Evolutionary conservation across 768 basidiomycete genomes (phyloP).

Genomic region (Tricholoma sp.): DNA sequence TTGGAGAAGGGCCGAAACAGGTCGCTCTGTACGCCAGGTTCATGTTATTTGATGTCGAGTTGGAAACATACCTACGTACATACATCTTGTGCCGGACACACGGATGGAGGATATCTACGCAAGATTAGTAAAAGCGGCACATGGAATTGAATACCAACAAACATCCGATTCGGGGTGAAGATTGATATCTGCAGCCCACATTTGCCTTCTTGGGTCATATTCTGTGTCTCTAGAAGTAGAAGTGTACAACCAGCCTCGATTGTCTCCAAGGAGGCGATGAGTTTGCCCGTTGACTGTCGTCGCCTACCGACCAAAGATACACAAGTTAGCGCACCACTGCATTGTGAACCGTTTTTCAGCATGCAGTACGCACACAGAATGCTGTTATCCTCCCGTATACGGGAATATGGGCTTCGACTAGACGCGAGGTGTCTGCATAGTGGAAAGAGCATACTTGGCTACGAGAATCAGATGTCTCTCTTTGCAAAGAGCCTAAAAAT

Average conservation of each 20-base stretch:
- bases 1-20: constrained; percentile 48
- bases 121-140: neutral
- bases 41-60: constrained; percentile 4
- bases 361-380: constrained; percentile 37
- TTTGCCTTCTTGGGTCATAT: constrained; percentile 3
- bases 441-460: constrained; percentile 40
- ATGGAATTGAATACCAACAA: constrained; percentile 5
- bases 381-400: constrained; percentile 37
- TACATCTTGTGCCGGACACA: constrained; percentile 38
- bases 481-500: neutral
- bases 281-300: constrained; percentile 23
- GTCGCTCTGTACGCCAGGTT: constrained; percentile 42
- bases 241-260: constrained; percentile 46
- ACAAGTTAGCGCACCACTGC: neutral
- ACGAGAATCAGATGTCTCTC: constrained; percentile 1
- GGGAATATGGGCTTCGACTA: constrained; percentile 22
- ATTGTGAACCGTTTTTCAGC: neutral
- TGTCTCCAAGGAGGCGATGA: constrained; percentile 46
- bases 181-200: constrained; percentile 41
- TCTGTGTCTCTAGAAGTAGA: constrained; percentile 15
- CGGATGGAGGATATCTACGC: constrained; percentile 48
- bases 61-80: constrained; percentile 31
- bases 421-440: constrained; percentile 31
- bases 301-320: constrained; percentile 20
- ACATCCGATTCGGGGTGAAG: constrained; percentile 36